Conservation (phyloP, 805 yeast species). For the Zygoascus flipseniorum region DNA sequence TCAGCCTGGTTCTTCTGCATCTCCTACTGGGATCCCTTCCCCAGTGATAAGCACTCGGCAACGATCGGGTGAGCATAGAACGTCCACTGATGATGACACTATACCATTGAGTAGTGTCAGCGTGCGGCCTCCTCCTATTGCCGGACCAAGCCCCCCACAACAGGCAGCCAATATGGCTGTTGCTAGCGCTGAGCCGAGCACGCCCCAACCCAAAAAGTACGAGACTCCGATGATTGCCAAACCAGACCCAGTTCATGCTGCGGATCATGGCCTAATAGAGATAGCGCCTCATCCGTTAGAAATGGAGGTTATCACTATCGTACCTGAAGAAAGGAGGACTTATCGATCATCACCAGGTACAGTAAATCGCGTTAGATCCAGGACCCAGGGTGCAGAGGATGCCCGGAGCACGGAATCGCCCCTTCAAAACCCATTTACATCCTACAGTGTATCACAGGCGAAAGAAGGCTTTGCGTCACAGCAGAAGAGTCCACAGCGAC, state of each 20-base stretch:
- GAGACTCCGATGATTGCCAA: background rate
- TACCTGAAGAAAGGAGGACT: background rate
- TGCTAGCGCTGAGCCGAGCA: background rate
- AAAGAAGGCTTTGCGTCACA: background rate
- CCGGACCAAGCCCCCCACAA: background rate
- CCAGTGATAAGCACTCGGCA: background rate
- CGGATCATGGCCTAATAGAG: slow-evolving; percentile 1
- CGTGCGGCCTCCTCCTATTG: background rate
- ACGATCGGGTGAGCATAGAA: background rate
- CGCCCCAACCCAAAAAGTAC: background rate
- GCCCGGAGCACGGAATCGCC: background rate
- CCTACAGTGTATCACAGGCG: background rate
- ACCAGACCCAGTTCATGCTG: slow-evolving; percentile 3
- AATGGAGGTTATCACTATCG: background rate
- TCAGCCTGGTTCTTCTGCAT: background rate
- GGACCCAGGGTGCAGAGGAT: slow-evolving; percentile 13
- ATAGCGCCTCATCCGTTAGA: background rate
- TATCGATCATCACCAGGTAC: background rate
- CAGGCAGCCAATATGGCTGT: background rate
- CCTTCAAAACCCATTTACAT: background rate
- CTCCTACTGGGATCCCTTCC: background rate
- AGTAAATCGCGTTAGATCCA: slow-evolving; percentile 6
- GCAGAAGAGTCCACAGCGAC: background rate
- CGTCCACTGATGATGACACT: background rate
- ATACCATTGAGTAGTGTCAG: background rate